phyloP scores from a whole-genome alignment of 2,329 filamentous ascomycete genomes.

The Trichoderma hamatum region DNA sequence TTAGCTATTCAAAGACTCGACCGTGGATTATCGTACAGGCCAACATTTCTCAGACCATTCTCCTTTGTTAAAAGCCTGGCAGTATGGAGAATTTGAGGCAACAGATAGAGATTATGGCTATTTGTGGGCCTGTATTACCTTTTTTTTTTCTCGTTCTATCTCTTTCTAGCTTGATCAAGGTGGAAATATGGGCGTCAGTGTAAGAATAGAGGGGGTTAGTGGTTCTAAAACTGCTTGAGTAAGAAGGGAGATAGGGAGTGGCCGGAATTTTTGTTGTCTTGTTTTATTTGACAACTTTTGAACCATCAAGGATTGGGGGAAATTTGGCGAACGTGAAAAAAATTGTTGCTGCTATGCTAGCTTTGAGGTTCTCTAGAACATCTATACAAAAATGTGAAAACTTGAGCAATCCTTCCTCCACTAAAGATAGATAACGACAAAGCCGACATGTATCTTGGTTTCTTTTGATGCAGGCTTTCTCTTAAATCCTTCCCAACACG shows the following conservation, averaged over 20 bases:
- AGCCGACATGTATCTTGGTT: slow-evolving; percentile 19
- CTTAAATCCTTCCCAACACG: slow-evolving; percentile 34
- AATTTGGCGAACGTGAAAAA: slow-evolving; percentile 22
- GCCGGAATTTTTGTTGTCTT: not conserved
- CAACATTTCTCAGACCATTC: not conserved
- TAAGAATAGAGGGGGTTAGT: slow-evolving; percentile 33
- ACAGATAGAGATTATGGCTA: not conserved
- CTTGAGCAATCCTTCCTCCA: not conserved
- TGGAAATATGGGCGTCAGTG: slow-evolving; percentile 25
- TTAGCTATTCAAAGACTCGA: not conserved
- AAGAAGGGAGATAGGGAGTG: not conserved
- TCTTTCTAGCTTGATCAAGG: not conserved
- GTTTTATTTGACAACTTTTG: slow-evolving; percentile 1
- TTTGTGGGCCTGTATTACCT: not conserved
- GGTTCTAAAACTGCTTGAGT: slow-evolving; percentile 29
- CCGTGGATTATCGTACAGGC: not conserved
- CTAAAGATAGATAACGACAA: not conserved
- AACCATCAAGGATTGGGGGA: slow-evolving; percentile 24
- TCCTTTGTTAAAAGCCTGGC: slow-evolving; percentile 4
- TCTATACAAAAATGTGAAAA: slow-evolving; percentile 20
- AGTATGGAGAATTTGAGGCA: not conserved
- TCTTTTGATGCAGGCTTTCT: slow-evolving; percentile 34
- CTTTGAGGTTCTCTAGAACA: slow-evolving; percentile 13
- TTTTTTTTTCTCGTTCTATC: not conserved
- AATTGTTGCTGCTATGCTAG: slow-evolving; percentile 21